Conservation (phyloP, 2,329 filamentous ascomycete genomes). For the Fusarium sp. region DNA sequence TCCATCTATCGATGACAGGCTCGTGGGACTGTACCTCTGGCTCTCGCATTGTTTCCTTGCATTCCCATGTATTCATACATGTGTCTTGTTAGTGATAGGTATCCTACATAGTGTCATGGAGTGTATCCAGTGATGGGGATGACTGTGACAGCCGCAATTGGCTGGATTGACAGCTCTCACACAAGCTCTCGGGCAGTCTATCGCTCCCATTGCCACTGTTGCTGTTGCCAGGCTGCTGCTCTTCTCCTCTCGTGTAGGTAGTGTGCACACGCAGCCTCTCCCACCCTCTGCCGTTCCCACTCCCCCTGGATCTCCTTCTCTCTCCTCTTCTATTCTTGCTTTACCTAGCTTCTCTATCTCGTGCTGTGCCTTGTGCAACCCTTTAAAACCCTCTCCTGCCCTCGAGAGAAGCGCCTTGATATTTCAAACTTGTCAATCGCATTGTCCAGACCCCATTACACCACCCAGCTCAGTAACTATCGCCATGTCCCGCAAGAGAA, state of each 20-base stretch:
- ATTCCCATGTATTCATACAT: constrained; percentile 40
- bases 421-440: constrained; percentile 23
- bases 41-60: constrained; percentile 27
- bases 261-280: constrained; percentile 40
- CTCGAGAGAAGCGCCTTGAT: constrained; percentile 21
- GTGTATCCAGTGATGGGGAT: constrained; percentile 41
- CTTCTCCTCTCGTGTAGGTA: constrained; percentile 14
- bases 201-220: constrained; percentile 10
- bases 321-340: constrained; percentile 29
- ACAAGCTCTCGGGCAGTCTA: constrained; percentile 32
- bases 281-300: constrained; percentile 42
- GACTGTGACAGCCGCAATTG: constrained; percentile 35
- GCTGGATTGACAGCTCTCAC: constrained; percentile 35
- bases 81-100: constrained; percentile 34
- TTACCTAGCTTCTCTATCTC: constrained; percentile 31
- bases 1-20: constrained; percentile 37
- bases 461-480: constrained; percentile 10
- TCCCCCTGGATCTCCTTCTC: constrained; percentile 33
- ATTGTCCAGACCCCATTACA: constrained; percentile 19
- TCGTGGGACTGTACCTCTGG: constrained; percentile 37
- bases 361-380: constrained; percentile 30
- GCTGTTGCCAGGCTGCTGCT: constrained; percentile 16
- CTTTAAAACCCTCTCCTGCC: constrained; percentile 32
- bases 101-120: constrained; percentile 29
- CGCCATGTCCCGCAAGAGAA: constrained; percentile 67